phyloP scores from a whole-genome alignment of 805 yeast genomes.

The Saturnispora diversa region DNA sequence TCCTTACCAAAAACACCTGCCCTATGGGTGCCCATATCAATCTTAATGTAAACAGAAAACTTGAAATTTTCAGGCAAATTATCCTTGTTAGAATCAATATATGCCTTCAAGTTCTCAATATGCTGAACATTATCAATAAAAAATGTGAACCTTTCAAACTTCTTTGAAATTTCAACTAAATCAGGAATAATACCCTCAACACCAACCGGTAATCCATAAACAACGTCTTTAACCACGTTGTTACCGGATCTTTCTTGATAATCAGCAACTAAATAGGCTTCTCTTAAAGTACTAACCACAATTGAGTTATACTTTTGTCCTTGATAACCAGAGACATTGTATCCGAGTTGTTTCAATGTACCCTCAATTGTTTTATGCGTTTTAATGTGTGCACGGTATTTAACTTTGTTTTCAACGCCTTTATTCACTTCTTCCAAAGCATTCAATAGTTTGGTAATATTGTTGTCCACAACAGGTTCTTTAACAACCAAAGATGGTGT shows the following conservation, averaged over 20 bases:
- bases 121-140: conserved; percentile 60
- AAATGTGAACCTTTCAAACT: conserved; percentile 36
- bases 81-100: conserved; percentile 18
- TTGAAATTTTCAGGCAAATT: conserved; percentile 16
- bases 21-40: conserved; percentile 63
- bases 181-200: conserved; percentile 42
- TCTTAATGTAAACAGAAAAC: conserved; percentile 62
- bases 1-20: conserved; percentile 43
- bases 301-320: conserved; percentile 29
- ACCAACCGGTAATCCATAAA: conserved; percentile 49
- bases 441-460: conserved; percentile 6
- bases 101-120: conserved; percentile 38
- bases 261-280: conserved; percentile 42
- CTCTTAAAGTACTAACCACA: conserved; percentile 62
- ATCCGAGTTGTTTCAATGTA: conserved; percentile 44
- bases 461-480: conserved; percentile 18
- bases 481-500: conserved; percentile 51
- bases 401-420: conserved; percentile 15
- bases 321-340: conserved; percentile 33
- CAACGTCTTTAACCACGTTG: conserved; percentile 34
- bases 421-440: conserved; percentile 6
- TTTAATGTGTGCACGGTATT: conserved; percentile 62
- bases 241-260: conserved; percentile 9
- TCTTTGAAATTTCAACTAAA: conserved; percentile 36
- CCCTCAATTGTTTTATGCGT: conserved; percentile 68